These are phyloP conservation scores for Fraxinus americana DNA, from an alignment of 257 asterid species.

Conservation along the genomic window DNA sequence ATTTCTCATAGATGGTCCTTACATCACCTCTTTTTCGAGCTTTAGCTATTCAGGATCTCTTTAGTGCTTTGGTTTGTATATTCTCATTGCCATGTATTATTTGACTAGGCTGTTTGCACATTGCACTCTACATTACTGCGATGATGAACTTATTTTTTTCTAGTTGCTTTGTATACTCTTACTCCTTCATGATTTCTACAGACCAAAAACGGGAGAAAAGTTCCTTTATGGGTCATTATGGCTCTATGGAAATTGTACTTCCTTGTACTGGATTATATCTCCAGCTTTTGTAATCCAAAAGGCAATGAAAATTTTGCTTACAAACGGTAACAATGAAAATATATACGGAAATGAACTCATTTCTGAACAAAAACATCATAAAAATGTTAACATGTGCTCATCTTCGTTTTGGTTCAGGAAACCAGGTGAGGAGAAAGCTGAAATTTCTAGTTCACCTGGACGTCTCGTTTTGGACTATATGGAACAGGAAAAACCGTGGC, in stretches of 20 bases:
- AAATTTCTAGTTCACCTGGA: slow-evolving; percentile 33
- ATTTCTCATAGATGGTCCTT: background rate
- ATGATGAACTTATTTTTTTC: background rate
- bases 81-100: background rate
- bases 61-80: background rate
- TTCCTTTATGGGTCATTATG: background rate
- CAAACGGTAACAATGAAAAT: background rate
- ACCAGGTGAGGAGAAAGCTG: slow-evolving; percentile 29
- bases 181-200: background rate
- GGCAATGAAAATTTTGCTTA: background rate
- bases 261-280: background rate
- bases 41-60: background rate
- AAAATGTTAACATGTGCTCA: background rate
- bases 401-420: slow-evolving; percentile 29
- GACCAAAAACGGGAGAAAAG: background rate
- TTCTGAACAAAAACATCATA: background rate
- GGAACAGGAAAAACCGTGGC: slow-evolving; percentile 64
- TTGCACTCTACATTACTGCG: background rate
- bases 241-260: background rate
- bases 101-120: background rate
- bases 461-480: slow-evolving; percentile 52
- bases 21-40: background rate
- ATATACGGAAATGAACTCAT: too few relatives aligned
- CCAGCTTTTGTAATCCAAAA: background rate
- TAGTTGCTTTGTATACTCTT: background rate